Conservation (phyloP, 306 rosid species). For the barrel medic (Medicago truncatula) region DNA sequence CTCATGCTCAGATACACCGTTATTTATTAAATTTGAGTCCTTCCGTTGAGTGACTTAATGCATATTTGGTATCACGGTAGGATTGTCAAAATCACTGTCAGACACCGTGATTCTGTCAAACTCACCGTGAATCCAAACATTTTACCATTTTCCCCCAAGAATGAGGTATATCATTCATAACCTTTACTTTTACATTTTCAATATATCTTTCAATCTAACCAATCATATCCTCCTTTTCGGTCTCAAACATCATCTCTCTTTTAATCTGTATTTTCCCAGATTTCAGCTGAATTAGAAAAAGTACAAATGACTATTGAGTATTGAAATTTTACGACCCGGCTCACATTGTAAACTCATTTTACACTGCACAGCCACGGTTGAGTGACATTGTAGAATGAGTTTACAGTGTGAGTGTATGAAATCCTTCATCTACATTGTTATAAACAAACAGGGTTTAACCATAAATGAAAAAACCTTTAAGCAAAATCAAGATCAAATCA, state of each 20-base stretch:
- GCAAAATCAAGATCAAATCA: conserved; percentile 20
- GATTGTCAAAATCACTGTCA: no score
- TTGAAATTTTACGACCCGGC: neutral
- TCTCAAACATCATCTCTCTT: conserved; percentile 9
- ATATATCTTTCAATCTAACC: neutral
- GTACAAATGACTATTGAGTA: neutral
- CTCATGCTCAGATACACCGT: conserved; percentile 32
- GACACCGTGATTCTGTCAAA: no score
- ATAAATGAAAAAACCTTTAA: conserved; percentile 15
- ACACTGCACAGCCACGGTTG: neutral
- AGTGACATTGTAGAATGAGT: neutral
- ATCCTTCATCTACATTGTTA: neutral
- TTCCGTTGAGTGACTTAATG: no score
- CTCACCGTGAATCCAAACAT: no score
- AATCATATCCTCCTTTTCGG: neutral
- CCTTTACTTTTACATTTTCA: neutral
- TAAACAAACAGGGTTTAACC: neutral
- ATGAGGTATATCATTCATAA: neutral
- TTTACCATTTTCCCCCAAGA: neutral
- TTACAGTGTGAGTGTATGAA: conserved; percentile 14
- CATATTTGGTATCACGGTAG: no score
- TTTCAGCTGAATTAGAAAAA: conserved; percentile 4
- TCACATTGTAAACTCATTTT: neutral
- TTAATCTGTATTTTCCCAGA: neutral
- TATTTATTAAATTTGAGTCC: neutral